Conservation (phyloP, 257 asterid genomes). For the Prunella vulgaris region DNA sequence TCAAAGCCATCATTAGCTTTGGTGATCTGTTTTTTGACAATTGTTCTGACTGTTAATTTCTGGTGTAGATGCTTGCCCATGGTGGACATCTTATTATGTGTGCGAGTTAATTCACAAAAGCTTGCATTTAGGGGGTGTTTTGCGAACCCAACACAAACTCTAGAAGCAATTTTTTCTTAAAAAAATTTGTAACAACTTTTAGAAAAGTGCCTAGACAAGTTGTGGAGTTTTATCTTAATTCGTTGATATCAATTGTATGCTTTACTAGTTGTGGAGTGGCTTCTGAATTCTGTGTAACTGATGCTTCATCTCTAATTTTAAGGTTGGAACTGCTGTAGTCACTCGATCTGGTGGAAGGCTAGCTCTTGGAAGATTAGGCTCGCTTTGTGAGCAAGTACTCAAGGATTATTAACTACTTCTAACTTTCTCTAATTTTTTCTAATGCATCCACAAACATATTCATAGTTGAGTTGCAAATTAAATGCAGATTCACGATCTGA, state of each 20-base stretch:
- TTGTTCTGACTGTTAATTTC: background rate
- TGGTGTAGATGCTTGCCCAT: too few relatives aligned
- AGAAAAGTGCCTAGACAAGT: too few relatives aligned
- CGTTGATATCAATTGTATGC: background rate
- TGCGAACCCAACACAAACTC: too few relatives aligned
- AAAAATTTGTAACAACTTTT: too few relatives aligned
- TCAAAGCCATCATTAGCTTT: background rate
- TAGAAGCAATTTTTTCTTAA: too few relatives aligned
- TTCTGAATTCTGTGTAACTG: constrained; percentile 6
- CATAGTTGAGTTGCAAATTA: constrained; percentile 19
- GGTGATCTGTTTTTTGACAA: background rate
- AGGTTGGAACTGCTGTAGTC: constrained; percentile 94
- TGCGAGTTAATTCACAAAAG: background rate
- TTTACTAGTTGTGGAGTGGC: background rate
- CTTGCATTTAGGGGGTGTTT: background rate
- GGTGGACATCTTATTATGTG: background rate
- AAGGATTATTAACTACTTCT: constrained; percentile 4
- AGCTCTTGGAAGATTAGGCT: constrained; percentile 95
- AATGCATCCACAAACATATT: background rate
- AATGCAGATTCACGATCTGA: constrained; percentile 83
- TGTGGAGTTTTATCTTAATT: background rate
- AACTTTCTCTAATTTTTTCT: background rate
- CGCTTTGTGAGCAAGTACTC: constrained; percentile 93
- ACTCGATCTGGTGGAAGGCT: constrained; percentile 75
- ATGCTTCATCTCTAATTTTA: constrained; percentile 8